Evolutionary conservation across 352 stramenopile genomes (phyloP), one percentile per base, ranked within the genome.

Genomic region (Globisporangium orthogonon): DNA sequence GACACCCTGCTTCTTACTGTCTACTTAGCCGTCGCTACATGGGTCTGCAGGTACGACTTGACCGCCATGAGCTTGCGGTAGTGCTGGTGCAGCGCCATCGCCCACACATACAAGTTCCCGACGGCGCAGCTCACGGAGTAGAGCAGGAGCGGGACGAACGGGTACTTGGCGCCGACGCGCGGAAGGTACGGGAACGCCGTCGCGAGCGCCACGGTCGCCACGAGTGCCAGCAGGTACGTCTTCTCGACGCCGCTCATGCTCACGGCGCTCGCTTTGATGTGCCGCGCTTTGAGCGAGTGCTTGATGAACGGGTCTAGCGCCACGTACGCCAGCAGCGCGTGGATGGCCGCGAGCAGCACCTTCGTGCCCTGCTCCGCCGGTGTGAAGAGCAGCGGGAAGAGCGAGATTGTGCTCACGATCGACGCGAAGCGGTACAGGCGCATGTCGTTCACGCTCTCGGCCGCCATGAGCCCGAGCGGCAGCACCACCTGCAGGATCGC

Each of bases 401-500:
- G 72, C 46, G 83, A 92, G 45, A 95, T 74, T 1, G 74, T 86
- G 18, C 76, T 83, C 17, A 87, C 56, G 18, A 85, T 65, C 1
- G 82, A 86, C 17, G 79, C 73, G 53, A 95, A 80, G 33, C 81
- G 71, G 54, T 94, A 94, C 44, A 96, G 62, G n/a, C 81, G 70
- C 70, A 90, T 91, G 56, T 91, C 86, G 39, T 82, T 73, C 35
- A 88, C 83, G 65, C 78, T 90, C 49, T 94, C 78, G 49, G 74
- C 70, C 23, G 80, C 71, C 60, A 94, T 71, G 33, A 96, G 67
- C 2, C 69, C 82, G 23, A 94, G 61, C 0, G 84, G 84, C 7
- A 94, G 60, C 18, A 76, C 79, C n/a, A 91, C 84, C 50, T 92
- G 82, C 7, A 99, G 76, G 50, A 99, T 97, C 9, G 97, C 96